Evolutionary conservation across 768 basidiomycete genomes (phyloP).

Genomic region (Termitomyces sp.): DNA sequence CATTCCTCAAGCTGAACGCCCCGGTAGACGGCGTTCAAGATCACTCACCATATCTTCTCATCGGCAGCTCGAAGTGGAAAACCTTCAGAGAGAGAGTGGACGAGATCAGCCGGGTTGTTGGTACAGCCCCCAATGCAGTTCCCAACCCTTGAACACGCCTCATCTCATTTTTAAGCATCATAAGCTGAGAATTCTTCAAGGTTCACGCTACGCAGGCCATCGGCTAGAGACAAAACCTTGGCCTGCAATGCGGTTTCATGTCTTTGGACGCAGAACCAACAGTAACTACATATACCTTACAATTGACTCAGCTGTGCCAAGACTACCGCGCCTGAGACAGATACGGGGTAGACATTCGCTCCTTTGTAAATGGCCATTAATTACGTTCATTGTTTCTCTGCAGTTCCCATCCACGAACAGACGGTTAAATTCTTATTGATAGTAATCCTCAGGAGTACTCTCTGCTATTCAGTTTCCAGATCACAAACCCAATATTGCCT

Average conservation of each 20-base stretch:
- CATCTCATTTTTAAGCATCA: background rate
- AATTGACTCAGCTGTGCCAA: slow-evolving; percentile 79
- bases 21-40: slow-evolving; percentile 44
- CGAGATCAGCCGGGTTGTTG: slow-evolving; percentile 61
- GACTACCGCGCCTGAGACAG: slow-evolving; percentile 77
- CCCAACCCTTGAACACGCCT: slow-evolving; percentile 11
- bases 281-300: slow-evolving; percentile 47
- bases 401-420: background rate
- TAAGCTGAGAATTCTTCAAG: background rate
- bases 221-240: slow-evolving; percentile 11
- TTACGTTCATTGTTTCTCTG: background rate
- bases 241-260: slow-evolving; percentile 12
- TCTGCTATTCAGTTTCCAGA: background rate
- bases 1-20: slow-evolving; percentile 69
- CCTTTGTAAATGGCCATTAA: background rate
- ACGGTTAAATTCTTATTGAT: background rate
- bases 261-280: slow-evolving; percentile 41
- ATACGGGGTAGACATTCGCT: slow-evolving; percentile 71
- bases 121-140: slow-evolving; percentile 28
- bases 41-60: slow-evolving; percentile 47
- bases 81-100: slow-evolving; percentile 68
- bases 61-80: slow-evolving; percentile 64
- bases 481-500: slow-evolving; percentile 36
- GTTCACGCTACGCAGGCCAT: slow-evolving; percentile 21
- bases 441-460: background rate